These are phyloP conservation scores for Curvularia hawaiiensis DNA, from an alignment of 2,329 filamentous ascomycete species.

Conservation along the genomic window DNA sequence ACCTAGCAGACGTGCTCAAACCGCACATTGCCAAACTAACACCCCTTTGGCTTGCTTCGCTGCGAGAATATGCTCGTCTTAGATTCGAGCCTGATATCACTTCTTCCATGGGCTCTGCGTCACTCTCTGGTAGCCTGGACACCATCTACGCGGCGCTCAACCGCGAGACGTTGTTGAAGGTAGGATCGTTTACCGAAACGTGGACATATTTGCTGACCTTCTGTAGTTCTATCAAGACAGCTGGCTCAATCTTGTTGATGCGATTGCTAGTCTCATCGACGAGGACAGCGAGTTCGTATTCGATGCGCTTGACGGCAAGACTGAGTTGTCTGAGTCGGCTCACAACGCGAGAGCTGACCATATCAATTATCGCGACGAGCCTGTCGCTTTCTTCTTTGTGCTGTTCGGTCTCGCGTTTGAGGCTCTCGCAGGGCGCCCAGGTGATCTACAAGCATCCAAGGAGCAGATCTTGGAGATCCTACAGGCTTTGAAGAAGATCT, in stretches of 20 bases:
- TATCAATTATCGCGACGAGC: slow-evolving; percentile 98
- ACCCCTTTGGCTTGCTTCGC: slow-evolving; percentile 89
- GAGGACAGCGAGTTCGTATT: slow-evolving; percentile 98
- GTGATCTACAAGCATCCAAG: slow-evolving; percentile 71
- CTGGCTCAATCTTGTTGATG: slow-evolving; percentile 95
- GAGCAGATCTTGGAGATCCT: slow-evolving; percentile 88
- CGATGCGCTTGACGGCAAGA: slow-evolving; percentile 89
- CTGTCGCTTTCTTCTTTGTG: slow-evolving; percentile 98
- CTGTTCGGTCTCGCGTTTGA: slow-evolving; percentile 97
- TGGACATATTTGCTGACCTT: slow-evolving; percentile 13
- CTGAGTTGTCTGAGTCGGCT: slow-evolving; percentile 44
- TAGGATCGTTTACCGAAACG: slow-evolving; percentile 31
- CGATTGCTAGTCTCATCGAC: slow-evolving; percentile 95
- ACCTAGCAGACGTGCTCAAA: slow-evolving; percentile 84
- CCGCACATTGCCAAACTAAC: slow-evolving; percentile 90
- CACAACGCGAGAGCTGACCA: slow-evolving; percentile 65
- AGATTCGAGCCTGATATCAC: slow-evolving; percentile 98
- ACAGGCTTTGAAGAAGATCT: slow-evolving; percentile 89
- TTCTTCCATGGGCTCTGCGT: slow-evolving; percentile 80
- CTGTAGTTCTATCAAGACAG: slow-evolving; percentile 88
- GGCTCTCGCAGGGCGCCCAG: slow-evolving; percentile 82
- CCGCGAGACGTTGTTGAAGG: slow-evolving; percentile 84
- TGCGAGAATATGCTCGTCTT: slow-evolving; percentile 90
- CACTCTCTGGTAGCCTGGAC: slow-evolving; percentile 83
- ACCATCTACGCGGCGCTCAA: slow-evolving; percentile 95